Conservation (phyloP, 2,329 filamentous ascomycete species). For the Rosellinia necatrix region DNA sequence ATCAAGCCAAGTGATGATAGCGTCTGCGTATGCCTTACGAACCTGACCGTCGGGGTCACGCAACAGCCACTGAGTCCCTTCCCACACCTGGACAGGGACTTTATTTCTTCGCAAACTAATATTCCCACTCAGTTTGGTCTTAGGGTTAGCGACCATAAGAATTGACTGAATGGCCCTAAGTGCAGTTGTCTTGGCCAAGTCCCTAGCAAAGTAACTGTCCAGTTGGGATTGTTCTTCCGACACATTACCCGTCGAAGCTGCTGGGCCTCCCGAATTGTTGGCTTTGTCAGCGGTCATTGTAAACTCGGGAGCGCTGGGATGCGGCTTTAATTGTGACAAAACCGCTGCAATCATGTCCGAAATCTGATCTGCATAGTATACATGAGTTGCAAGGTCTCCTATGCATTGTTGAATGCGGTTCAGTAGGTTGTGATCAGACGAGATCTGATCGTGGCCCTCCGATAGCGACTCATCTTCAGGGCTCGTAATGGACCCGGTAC, state of each 20-base stretch:
- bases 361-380: conserved; percentile 97
- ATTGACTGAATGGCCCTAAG: conserved; percentile 83
- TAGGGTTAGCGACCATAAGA: conserved; percentile 77
- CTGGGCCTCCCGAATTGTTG: conserved; percentile 41
- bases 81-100: conserved; percentile 85
- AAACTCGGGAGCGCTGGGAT: conserved; percentile 49
- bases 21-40: conserved; percentile 83
- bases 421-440: conserved; percentile 66
- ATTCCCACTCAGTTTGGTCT: conserved; percentile 61
- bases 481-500: conserved; percentile 17
- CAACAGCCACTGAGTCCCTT: conserved; percentile 93
- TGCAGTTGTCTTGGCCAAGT: conserved; percentile 64
- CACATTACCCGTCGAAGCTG: conserved; percentile 45
- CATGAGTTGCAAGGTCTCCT: conserved; percentile 87
- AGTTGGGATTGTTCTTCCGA: conserved; percentile 50
- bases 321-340: conserved; percentile 75
- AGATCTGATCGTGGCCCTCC: conserved; percentile 46
- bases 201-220: conserved; percentile 59
- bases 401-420: conserved; percentile 78
- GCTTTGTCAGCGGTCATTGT: conserved; percentile 54
- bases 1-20: conserved; percentile 81
- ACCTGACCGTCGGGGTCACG: conserved; percentile 79
- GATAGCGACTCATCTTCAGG: conserved; percentile 39
- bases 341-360: conserved; percentile 90
- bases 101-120: conserved; percentile 71